Base-by-base conservation (phyloP, 2,329 filamentous ascomycete genomes). In the Hypoxylon sp. region DNA sequence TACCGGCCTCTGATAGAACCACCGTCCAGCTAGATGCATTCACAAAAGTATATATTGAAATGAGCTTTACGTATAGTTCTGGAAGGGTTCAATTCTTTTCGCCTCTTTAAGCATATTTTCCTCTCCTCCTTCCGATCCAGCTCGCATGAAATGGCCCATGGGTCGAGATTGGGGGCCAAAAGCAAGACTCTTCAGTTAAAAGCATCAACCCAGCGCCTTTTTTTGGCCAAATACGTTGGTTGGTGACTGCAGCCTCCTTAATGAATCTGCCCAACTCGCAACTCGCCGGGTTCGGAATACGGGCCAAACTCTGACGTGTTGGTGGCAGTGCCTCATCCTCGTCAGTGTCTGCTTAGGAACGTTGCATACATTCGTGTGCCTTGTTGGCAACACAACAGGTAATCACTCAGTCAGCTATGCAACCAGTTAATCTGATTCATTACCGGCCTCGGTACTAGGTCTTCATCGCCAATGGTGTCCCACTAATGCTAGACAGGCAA, bases 241-340 rank as follows among this genome's bases (percentile, higher is more conserved):
- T 21, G 17, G 10, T 37, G 32, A 13, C 29, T 10, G 29, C 8
- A 54, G 52, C 35, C 35, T 42, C 52, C 13, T 44, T 10, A 35
- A n/a, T 27, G 19, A 31, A 54, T 54, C 35, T 27, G 19, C 52
- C 32, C 35, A 44, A 37, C 3, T n/a, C 15, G 21, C 32, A 54
- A 27, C 7, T 54, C 31, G 6, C 17, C 31, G 31, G 27, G 19
- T 2, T 42, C 35, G 19, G 52, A 44, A 42, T 54, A 42, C 21
- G 21, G 32, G n/a, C 21, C 31, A 42, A n/a, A 27, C 29, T 35
- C 19, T 44, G 52, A 54, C 35, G 35, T 39, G 35, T 54, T 15
- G 24, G 35, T 42, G 52, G 52, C 52, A 29, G 35, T 44, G 52
- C 52, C n/a, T 24, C n/a, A 6, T 21, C 29, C 31, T 17, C 50